Conservation (phyloP, 73 alveolate species). For the Strombidium stylifer region DNA sequence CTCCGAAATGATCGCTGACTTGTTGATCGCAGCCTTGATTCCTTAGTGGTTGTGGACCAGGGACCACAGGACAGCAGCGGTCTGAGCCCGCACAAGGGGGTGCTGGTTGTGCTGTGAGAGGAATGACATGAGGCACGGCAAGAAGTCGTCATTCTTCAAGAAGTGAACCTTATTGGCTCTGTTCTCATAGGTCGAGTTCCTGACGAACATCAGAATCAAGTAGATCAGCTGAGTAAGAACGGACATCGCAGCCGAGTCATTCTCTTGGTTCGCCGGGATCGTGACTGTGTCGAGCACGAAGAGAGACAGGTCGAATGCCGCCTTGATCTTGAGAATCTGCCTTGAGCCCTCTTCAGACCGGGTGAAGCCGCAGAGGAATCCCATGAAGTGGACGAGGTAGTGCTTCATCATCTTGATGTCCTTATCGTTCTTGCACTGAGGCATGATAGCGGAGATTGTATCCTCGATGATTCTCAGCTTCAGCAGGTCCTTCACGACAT, state of each 20-base stretch:
- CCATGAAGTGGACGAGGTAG: slow-evolving; percentile 10
- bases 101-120: neutral
- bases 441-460: neutral
- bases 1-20: slow-evolving; percentile 27
- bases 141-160: slow-evolving; percentile 31
- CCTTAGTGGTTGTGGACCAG: slow-evolving; percentile 40
- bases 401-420: slow-evolving; percentile 26
- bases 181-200: slow-evolving; percentile 2
- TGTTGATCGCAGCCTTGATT: slow-evolving; percentile 29
- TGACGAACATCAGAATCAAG: slow-evolving; percentile 27
- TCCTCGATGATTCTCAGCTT: slow-evolving; percentile 31
- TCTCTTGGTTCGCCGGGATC: neutral
- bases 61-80: slow-evolving; percentile 37
- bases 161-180: slow-evolving; percentile 46
- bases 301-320: slow-evolving; percentile 18
- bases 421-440: slow-evolving; percentile 40
- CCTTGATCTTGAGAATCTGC: slow-evolving; percentile 6
- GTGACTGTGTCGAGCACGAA: slow-evolving; percentile 24
- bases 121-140: slow-evolving; percentile 23
- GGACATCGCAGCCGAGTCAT: neutral
- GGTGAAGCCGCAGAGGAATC: slow-evolving; percentile 31
- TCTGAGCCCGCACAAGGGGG: slow-evolving; percentile 14
- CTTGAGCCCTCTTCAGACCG: slow-evolving; percentile 29
- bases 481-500: slow-evolving; percentile 28
- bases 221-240: neutral